phyloP scores from a whole-genome alignment of 1,284 basidiomycete species.

The Trichosporon sp. region DNA sequence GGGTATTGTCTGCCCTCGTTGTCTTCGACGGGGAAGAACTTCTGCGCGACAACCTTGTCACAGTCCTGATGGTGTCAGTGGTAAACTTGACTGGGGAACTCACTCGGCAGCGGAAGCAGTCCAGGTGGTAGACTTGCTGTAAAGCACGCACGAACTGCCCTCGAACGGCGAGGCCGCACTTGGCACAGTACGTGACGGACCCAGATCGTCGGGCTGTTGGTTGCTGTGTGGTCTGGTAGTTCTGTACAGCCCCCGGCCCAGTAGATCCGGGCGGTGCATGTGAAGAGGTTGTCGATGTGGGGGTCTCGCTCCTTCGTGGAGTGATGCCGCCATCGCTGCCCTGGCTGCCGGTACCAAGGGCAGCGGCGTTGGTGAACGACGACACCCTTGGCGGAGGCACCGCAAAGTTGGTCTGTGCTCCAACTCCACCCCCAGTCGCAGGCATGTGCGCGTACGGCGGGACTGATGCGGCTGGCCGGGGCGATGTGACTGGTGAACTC shows the following conservation, averaged over 20 bases:
- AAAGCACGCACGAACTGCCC: slow-evolving; percentile 96
- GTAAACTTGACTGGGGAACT: slow-evolving; percentile 45
- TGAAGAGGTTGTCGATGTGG: slow-evolving; percentile 27
- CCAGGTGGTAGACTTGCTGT: slow-evolving; percentile 89
- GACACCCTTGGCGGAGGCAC: slow-evolving; percentile 23
- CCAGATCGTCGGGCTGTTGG: slow-evolving; percentile 28
- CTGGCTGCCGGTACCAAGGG: slow-evolving; percentile 32
- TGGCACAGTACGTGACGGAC: slow-evolving; percentile 50
- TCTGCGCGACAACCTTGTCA: slow-evolving; percentile 91
- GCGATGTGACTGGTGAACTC: slow-evolving; percentile 36
- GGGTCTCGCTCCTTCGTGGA: slow-evolving; percentile 29
- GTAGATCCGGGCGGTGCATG: slow-evolving; percentile 16
- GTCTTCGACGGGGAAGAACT: slow-evolving; percentile 95
- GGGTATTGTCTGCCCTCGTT: slow-evolving; percentile 77
- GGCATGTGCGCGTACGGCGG: slow-evolving; percentile 10
- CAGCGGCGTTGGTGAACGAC: slow-evolving; percentile 27
- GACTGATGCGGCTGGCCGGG: slow-evolving; percentile 24
- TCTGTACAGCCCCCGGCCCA: not conserved
- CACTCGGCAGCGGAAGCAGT: slow-evolving; percentile 96
- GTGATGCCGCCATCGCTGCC: slow-evolving; percentile 26
- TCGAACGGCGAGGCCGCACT: slow-evolving; percentile 53
- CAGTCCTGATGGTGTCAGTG: slow-evolving; percentile 72
- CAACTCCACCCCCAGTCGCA: not conserved
- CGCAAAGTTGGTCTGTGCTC: slow-evolving; percentile 21
- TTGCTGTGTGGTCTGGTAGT: slow-evolving; percentile 16